A percentile compares a stretch with the other conserved stretches of the same genome.
Conservation (phyloP, 108 stramenopile species). For the Cylindrotheca closterium region DNA sequence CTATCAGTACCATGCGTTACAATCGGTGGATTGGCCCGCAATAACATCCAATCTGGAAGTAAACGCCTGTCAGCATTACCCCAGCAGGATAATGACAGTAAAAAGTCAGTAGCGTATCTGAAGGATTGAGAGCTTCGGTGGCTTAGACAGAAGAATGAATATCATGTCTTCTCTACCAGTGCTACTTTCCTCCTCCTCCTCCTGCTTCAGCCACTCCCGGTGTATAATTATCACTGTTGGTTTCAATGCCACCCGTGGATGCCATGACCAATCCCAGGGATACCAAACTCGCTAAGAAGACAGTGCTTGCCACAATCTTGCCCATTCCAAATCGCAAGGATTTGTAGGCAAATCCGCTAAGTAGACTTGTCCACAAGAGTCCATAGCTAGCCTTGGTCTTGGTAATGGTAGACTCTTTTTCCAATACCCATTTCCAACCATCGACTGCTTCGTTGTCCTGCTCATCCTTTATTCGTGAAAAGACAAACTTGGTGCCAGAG, state of each 20-base stretch:
- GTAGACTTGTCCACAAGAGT: neutral
- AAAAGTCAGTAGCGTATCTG: too few species aligned
- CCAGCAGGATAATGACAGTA: too few species aligned
- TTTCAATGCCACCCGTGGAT: constrained; percentile 27
- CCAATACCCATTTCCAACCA: constrained; percentile 27
- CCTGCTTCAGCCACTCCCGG: constrained; percentile 4
- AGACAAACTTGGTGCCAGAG: constrained; percentile 71
- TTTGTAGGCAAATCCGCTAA: neutral
- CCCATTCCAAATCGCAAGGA: neutral
- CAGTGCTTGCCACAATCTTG: neutral
- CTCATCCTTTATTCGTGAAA: constrained; percentile 30
- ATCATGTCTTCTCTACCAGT: too few species aligned
- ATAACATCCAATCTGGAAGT: too few species aligned
- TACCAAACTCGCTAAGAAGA: neutral
- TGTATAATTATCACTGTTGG: constrained; percentile 9
- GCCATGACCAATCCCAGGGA: neutral
- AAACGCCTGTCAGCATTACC: too few species aligned
- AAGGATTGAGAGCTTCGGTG: too few species aligned
- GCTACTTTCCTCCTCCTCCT: too few species aligned
- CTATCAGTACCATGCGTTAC: too few species aligned
- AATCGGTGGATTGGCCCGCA: too few species aligned
- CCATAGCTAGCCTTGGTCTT: constrained; percentile 4
- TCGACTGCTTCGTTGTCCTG: constrained; percentile 37
- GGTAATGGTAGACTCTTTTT: constrained; percentile 6
- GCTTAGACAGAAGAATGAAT: too few species aligned